These are phyloP conservation scores for Stachybotrys elegans DNA, from an alignment of 2,329 filamentous ascomycete genomes.

Conservation along the genomic window DNA sequence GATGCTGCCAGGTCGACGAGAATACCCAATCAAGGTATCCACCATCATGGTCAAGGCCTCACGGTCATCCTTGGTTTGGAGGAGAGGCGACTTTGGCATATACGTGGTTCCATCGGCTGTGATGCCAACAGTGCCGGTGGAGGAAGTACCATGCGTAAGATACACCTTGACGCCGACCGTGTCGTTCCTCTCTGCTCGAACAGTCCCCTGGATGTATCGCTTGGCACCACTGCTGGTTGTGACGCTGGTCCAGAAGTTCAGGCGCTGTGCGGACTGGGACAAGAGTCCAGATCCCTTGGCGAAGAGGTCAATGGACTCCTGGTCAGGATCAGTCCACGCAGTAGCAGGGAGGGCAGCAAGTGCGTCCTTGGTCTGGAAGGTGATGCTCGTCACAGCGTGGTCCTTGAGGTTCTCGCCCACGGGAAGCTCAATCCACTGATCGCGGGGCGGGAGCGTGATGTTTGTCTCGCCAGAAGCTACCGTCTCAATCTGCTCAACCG, in stretches of 20 bases:
- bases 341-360: slow-evolving; percentile 14
- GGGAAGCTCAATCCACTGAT: slow-evolving; percentile 53
- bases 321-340: slow-evolving; percentile 21
- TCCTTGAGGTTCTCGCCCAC: slow-evolving; percentile 54
- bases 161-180: slow-evolving; percentile 43
- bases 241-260: slow-evolving; percentile 42
- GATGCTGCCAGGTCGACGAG: slow-evolving; percentile 14
- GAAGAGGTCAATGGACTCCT: slow-evolving; percentile 25
- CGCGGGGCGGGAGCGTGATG: slow-evolving; percentile 41
- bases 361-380: slow-evolving; percentile 19
- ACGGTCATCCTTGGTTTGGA: slow-evolving; percentile 25
- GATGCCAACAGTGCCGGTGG: slow-evolving; percentile 38
- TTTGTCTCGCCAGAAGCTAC: slow-evolving; percentile 40
- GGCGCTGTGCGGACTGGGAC: slow-evolving; percentile 38
- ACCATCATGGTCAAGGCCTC: slow-evolving; percentile 22
- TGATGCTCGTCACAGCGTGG: slow-evolving; percentile 34
- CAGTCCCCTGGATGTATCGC: slow-evolving; percentile 39
- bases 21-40: slow-evolving; percentile 18
- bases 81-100: slow-evolving; percentile 30
- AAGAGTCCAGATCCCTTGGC: slow-evolving; percentile 32
- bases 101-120: slow-evolving; percentile 34
- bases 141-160: slow-evolving; percentile 44
- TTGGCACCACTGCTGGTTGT: slow-evolving; percentile 33
- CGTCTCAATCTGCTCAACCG: slow-evolving; percentile 50
- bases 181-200: slow-evolving; percentile 34